Evolutionary conservation across 2,329 filamentous ascomycete genomes (phyloP).

Genomic region (Cordyceps pruinosa): DNA sequence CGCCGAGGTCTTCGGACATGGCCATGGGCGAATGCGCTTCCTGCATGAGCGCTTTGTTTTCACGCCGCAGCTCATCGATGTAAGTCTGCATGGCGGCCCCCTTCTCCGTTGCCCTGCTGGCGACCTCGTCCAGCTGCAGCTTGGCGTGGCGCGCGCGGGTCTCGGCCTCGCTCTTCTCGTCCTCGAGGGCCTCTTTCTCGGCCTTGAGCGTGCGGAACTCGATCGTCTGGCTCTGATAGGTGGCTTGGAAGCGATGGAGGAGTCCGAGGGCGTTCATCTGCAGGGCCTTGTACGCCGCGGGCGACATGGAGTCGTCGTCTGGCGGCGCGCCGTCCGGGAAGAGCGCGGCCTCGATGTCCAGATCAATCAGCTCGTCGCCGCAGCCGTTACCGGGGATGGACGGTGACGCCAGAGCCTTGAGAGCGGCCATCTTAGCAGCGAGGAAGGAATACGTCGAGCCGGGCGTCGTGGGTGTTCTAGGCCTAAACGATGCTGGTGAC

Average conservation of each 20-base stretch:
- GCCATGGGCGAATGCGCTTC: constrained; percentile 29
- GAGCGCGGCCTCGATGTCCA: constrained; percentile 49
- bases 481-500: constrained; percentile 22
- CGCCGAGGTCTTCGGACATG: constrained; percentile 46
- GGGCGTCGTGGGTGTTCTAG: constrained; percentile 14
- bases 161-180: constrained; percentile 51
- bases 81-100: constrained; percentile 44
- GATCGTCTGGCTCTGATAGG: constrained; percentile 47
- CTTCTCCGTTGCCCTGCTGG: constrained; percentile 44
- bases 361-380: constrained; percentile 47
- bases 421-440: constrained; percentile 37
- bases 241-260: constrained; percentile 49
- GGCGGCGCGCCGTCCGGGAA: constrained; percentile 39
- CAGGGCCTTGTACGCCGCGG: constrained; percentile 54
- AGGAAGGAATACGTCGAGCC: constrained; percentile 40
- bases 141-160: constrained; percentile 47
- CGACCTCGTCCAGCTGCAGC: constrained; percentile 54
- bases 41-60: constrained; percentile 40
- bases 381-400: constrained; percentile 20
- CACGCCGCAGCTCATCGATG: constrained; percentile 43
- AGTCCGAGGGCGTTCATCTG: constrained; percentile 50
- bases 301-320: constrained; percentile 47
- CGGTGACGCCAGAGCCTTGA: constrained; percentile 24
- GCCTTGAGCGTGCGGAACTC: constrained; percentile 44
- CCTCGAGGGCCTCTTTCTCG: constrained; percentile 46